phyloP scores from a whole-genome alignment of 306 rosid genomes.

The Lablab purpureus region DNA sequence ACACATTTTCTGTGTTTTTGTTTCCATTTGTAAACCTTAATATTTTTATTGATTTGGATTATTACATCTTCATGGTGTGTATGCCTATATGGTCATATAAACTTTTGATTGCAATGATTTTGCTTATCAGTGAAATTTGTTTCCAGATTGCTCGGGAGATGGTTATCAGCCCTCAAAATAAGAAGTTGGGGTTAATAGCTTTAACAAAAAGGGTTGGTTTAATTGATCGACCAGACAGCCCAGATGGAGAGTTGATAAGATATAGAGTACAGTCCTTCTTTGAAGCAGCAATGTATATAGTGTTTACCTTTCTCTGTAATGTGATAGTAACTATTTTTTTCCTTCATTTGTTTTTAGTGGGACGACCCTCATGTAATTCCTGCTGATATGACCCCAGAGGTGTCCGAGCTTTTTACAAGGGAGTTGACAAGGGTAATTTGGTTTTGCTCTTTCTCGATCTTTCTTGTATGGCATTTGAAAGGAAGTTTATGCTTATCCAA shows the following conservation, averaged over 20 bases:
- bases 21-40: not conserved
- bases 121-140: constrained; percentile 33
- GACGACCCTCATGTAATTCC: constrained; percentile 95
- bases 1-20: not conserved
- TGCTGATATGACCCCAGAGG: constrained; percentile 80
- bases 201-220: constrained; percentile 83
- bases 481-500: constrained; percentile 10
- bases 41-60: constrained; percentile 4
- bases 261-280: constrained; percentile 70
- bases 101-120: constrained; percentile 20
- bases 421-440: constrained; percentile 91
- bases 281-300: constrained; percentile 14
- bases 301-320: constrained; percentile 23
- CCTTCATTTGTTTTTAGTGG: constrained; percentile 66
- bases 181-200: constrained; percentile 77
- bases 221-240: constrained; percentile 75
- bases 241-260: constrained; percentile 93
- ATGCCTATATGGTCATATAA: constrained; percentile 13
- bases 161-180: constrained; percentile 97
- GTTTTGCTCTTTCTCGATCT: constrained; percentile 42
- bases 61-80: constrained; percentile 32
- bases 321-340: constrained; percentile 42
- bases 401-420: constrained; percentile 92
- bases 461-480: constrained; percentile 41
- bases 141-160: constrained; percentile 96